phyloP scores from a whole-genome alignment of 331 rosid genomes.

The Telfairia occidentalis region DNA sequence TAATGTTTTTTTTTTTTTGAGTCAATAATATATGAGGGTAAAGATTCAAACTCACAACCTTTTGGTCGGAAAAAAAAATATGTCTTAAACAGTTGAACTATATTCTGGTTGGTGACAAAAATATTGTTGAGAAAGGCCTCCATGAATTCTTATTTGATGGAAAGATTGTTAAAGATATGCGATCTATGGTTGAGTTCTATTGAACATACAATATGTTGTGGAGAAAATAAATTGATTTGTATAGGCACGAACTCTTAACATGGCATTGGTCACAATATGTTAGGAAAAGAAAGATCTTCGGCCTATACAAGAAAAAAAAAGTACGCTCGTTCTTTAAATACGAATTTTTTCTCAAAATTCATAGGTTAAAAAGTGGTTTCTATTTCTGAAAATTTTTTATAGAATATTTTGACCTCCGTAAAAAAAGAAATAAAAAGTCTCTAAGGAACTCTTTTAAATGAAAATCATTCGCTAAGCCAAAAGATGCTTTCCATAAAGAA shows the following conservation, averaged over 20 bases:
- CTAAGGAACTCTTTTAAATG: background rate
- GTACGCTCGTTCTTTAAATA: background rate
- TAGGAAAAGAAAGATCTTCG: no score
- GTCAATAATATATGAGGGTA: no score
- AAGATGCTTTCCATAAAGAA: constrained; percentile 3
- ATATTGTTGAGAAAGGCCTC: no score
- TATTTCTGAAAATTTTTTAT: background rate
- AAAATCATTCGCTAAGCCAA: background rate
- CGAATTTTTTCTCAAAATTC: background rate
- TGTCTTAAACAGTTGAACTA: no score
- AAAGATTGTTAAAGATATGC: background rate
- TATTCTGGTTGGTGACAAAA: no score
- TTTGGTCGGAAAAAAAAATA: no score
- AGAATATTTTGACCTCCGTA: background rate
- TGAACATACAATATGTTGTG: background rate
- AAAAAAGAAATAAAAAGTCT: background rate
- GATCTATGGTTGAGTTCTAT: background rate
- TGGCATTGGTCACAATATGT: no score
- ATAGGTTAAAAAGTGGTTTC: background rate
- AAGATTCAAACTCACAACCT: no score
- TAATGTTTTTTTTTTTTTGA: no score
- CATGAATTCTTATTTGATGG: background rate
- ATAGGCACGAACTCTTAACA: background rate
- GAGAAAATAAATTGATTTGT: background rate
- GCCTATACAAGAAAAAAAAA: no score